Conservation (phyloP, 371 early-diverging fungal genomes). For the Mucor irregularis region DNA sequence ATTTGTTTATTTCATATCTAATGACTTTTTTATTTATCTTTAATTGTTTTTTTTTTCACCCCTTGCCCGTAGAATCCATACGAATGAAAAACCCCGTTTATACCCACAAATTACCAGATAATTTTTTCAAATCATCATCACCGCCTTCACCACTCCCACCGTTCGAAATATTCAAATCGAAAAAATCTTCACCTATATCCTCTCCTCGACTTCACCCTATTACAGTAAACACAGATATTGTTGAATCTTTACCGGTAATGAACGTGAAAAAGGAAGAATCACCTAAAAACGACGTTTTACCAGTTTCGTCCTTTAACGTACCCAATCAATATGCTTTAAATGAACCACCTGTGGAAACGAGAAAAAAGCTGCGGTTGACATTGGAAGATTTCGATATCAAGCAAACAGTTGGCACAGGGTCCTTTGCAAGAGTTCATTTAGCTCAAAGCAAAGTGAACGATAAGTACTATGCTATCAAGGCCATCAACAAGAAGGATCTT, state of each 20-base stretch:
- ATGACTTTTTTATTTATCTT: no score
- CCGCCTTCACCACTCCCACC: constrained; percentile 14
- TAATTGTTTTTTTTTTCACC: no score
- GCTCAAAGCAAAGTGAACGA: constrained; percentile 40
- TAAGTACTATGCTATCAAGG: constrained; percentile 84
- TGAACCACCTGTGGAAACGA: not conserved
- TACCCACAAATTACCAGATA: constrained; percentile 13
- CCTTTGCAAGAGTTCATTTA: constrained; percentile 68
- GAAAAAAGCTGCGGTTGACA: not conserved
- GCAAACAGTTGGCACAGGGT: constrained; percentile 69
- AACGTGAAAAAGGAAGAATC: not conserved
- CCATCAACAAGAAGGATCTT: constrained; percentile 89
- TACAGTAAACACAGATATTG: not conserved
- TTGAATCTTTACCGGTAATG: not conserved
- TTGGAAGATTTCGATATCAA: constrained; percentile 15
- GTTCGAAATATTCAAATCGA: not conserved
- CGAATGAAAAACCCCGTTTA: constrained; percentile 8
- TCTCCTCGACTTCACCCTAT: constrained; percentile 12
- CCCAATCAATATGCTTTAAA: not conserved
- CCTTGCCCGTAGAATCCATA: no score
- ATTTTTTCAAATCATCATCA: constrained; percentile 5
- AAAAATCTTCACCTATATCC: constrained; percentile 2
- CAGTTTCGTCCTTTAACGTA: not conserved
- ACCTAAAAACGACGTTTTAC: not conserved
- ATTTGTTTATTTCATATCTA: no score